phyloP scores from a whole-genome alignment of 2,329 filamentous ascomycete species.

The Chrysosporium queenslandicum region DNA sequence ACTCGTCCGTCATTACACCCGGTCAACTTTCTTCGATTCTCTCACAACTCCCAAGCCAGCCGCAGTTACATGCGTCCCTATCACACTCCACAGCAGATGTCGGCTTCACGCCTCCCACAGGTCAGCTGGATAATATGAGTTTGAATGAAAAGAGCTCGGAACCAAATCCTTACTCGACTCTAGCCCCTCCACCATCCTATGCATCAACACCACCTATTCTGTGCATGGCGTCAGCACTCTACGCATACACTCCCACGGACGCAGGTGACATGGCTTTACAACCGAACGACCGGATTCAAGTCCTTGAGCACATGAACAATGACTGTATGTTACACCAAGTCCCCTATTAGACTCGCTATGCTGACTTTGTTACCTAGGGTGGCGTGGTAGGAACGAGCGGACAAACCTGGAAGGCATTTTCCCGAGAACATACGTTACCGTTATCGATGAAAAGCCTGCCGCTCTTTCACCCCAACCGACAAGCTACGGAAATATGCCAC shows the following conservation, averaged over 20 bases:
- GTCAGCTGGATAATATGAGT: slow-evolving; percentile 17
- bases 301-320: slow-evolving; percentile 87
- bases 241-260: slow-evolving; percentile 71
- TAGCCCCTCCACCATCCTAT: slow-evolving; percentile 43
- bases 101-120: slow-evolving; percentile 12
- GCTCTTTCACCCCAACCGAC: slow-evolving; percentile 32
- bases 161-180: slow-evolving; percentile 37
- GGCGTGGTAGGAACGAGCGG: slow-evolving; percentile 80
- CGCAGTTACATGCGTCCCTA: slow-evolving; percentile 28
- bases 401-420: slow-evolving; percentile 86
- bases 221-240: slow-evolving; percentile 67
- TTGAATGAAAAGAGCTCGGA: slow-evolving; percentile 21
- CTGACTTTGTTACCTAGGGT: slow-evolving; percentile 30
- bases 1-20: slow-evolving; percentile 67
- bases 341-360: neutral
- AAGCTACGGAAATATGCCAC: slow-evolving; percentile 54
- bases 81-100: slow-evolving; percentile 19
- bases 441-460: slow-evolving; percentile 54
- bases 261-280: slow-evolving; percentile 71
- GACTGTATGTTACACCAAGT: slow-evolving; percentile 51
- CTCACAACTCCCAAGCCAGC: slow-evolving; percentile 55
- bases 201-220: slow-evolving; percentile 47
- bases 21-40: slow-evolving; percentile 66
- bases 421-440: slow-evolving; percentile 75
- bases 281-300: slow-evolving; percentile 67